Evolutionary conservation across 2,329 filamentous ascomycete genomes (phyloP).

Genomic region (Cryphonectria naterciae): DNA sequence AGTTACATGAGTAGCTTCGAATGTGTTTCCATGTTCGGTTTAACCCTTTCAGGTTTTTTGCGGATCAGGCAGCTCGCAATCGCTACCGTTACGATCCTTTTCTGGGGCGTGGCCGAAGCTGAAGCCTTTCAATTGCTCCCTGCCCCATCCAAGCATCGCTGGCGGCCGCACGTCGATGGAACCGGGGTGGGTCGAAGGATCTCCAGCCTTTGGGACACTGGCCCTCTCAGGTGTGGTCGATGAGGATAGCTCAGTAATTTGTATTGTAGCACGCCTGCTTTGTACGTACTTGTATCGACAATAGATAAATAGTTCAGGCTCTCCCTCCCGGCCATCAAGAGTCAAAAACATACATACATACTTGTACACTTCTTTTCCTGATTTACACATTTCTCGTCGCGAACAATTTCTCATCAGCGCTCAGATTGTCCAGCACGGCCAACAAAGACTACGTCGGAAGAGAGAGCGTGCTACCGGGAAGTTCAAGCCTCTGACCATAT

Average conservation of each 20-base stretch:
- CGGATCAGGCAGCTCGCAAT: not conserved
- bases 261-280: not conserved
- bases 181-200: constrained; percentile 9
- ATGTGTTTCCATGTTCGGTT: not conserved
- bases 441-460: not conserved
- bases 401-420: not conserved
- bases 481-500: not conserved
- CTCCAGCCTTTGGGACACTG: not conserved
- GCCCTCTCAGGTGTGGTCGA: not conserved
- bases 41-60: not conserved
- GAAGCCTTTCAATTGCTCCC: not conserved
- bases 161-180: not conserved
- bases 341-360: not conserved
- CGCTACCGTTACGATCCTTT: not conserved
- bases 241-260: not conserved
- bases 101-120: not conserved
- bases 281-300: not conserved
- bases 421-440: not conserved
- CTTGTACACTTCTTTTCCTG: no score
- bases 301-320: not conserved
- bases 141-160: not conserved
- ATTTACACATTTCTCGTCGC: not conserved
- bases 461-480: not conserved
- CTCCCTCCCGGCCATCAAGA: not conserved
- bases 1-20: not conserved